These are phyloP conservation scores for Truncatella angustata DNA, from an alignment of 2,329 filamentous ascomycete genomes.

Conservation along the genomic window DNA sequence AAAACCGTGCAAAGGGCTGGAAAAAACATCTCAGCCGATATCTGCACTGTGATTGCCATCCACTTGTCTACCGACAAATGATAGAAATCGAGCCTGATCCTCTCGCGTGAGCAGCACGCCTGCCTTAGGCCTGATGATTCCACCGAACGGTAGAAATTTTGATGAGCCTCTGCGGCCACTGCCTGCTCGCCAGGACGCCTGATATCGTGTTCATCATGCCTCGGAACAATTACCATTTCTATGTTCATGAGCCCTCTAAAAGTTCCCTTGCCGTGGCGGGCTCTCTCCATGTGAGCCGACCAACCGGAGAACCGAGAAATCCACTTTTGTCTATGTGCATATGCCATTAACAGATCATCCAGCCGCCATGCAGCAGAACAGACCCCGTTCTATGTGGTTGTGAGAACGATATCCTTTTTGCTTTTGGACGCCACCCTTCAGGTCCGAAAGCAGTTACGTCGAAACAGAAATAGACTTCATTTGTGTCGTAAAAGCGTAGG, in stretches of 20 bases:
- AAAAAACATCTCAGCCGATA: conserved; percentile 32
- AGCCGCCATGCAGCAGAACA: conserved; percentile 25
- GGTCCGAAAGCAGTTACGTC: conserved; percentile 31
- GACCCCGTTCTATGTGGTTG: conserved; percentile 32
- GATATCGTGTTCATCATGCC: conserved; percentile 19
- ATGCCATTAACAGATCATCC: conserved; percentile 30
- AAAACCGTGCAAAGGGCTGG: conserved; percentile 31
- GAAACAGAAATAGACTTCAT: conserved; percentile 30
- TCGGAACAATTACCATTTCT: conserved; percentile 30
- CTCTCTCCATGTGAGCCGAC: conserved; percentile 20
- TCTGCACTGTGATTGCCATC: conserved; percentile 26
- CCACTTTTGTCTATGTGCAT: conserved; percentile 63
- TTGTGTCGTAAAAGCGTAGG: conserved; percentile 27
- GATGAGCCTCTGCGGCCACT: conserved; percentile 21
- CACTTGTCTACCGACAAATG: conserved; percentile 14
- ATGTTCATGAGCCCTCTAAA: conserved; percentile 31
- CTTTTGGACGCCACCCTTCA: conserved; percentile 27
- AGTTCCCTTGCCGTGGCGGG: conserved; percentile 24
- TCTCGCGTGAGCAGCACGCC: conserved; percentile 25
- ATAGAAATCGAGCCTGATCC: conserved; percentile 27
- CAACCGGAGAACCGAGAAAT: conserved; percentile 61
- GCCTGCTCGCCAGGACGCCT: conserved; percentile 32
- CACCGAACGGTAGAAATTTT: conserved; percentile 10
- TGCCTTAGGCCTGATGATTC: conserved; percentile 20
- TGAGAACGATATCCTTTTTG: conserved; percentile 21